These are phyloP conservation scores for Solanum raphanifolium DNA, from an alignment of 257 asterid genomes.

Conservation along the genomic window DNA sequence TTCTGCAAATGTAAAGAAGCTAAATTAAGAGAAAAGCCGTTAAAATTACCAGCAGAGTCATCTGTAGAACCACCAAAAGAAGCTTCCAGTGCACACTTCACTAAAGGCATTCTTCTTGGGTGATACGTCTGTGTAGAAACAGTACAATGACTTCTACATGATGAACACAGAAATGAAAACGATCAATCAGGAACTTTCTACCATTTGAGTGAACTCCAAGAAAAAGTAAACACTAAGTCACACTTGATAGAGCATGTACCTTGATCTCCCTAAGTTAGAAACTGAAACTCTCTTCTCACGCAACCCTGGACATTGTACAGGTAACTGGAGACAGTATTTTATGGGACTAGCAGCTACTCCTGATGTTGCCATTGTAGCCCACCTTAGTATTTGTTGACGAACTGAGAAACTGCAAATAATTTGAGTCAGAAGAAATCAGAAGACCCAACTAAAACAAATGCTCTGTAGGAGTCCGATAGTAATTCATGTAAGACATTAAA, in stretches of 20 bases:
- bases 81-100: slow-evolving; percentile 82
- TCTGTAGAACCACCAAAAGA: slow-evolving; percentile 56
- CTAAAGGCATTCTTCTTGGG: slow-evolving; percentile 13
- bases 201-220: background rate
- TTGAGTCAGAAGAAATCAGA: slow-evolving; percentile 1
- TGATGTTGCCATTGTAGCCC: slow-evolving; percentile 33
- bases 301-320: slow-evolving; percentile 25
- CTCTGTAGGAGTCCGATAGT: background rate
- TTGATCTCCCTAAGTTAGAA: slow-evolving; percentile 21
- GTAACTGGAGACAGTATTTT: slow-evolving; percentile 19
- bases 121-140: slow-evolving; percentile 23
- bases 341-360: slow-evolving; percentile 50
- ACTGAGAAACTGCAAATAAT: slow-evolving; percentile 13
- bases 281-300: slow-evolving; percentile 22
- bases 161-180: slow-evolving; percentile 1
- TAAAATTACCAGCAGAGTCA: slow-evolving; percentile 48
- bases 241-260: slow-evolving; percentile 11
- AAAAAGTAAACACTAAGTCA: background rate
- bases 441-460: background rate
- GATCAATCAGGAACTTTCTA: slow-evolving; percentile 5
- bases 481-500: background rate
- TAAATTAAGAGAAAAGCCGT: background rate
- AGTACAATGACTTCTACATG: slow-evolving; percentile 29
- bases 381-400: slow-evolving; percentile 5
- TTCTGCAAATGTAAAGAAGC: background rate